Conservation (phyloP, 306 rosid genomes). For the Dalbergia cultrata region DNA sequence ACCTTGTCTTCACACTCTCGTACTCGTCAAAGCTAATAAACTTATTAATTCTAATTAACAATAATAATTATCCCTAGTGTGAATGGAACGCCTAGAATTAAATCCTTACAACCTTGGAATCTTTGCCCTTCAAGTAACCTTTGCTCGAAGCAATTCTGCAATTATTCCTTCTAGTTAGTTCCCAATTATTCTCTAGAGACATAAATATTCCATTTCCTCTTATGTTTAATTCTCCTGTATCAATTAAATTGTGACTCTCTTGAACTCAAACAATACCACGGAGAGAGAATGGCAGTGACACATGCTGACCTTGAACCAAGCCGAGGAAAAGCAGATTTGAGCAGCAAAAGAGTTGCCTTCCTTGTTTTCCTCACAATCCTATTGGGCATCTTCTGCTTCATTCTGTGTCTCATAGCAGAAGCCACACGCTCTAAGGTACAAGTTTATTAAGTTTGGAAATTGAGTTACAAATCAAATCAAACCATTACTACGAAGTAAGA, state of each 20-base stretch:
- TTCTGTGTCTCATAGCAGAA: constrained; percentile 75
- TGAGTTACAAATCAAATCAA: not conserved
- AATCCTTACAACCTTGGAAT: constrained; percentile 57
- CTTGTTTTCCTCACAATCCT: constrained; percentile 60
- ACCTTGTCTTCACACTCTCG: constrained; percentile 39
- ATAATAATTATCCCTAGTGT: constrained; percentile 27
- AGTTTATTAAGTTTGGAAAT: not conserved
- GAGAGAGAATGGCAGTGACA: constrained; percentile 66
- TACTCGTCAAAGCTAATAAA: constrained; percentile 27
- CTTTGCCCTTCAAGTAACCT: constrained; percentile 71
- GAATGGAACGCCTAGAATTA: constrained; percentile 32
- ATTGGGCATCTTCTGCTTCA: constrained; percentile 67
- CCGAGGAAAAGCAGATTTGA: constrained; percentile 48
- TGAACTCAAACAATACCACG: constrained; percentile 34
- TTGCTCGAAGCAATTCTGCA: constrained; percentile 67
- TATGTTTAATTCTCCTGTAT: constrained; percentile 6
- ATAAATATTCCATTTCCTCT: not conserved
- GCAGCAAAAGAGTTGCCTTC: constrained; percentile 62
- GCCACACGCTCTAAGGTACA: constrained; percentile 75
- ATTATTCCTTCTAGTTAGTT: constrained; percentile 20
- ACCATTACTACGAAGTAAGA: not conserved
- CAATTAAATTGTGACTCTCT: constrained; percentile 6
- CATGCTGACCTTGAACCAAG: constrained; percentile 81
- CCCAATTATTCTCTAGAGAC: constrained; percentile 1
- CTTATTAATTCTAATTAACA: too few species aligned